Evolutionary conservation across 768 basidiomycete genomes (phyloP).

Genomic region (Tulasnella sp.): DNA sequence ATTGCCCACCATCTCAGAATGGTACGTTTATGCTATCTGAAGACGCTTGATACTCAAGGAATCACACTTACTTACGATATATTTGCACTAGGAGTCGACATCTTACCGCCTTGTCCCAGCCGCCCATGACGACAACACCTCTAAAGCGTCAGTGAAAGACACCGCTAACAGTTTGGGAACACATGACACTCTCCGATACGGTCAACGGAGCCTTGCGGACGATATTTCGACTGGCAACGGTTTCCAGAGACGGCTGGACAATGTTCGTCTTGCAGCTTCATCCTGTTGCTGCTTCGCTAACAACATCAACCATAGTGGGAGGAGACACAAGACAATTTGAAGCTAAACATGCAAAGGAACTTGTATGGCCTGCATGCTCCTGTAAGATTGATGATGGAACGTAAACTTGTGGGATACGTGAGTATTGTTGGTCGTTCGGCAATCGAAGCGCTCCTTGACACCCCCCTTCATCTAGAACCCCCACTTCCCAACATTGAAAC

Average conservation of each 20-base stretch:
- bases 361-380: constrained; percentile 85
- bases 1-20: constrained; percentile 6
- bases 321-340: constrained; percentile 82
- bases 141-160: constrained; percentile 61
- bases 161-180: constrained; percentile 74
- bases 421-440: constrained; percentile 36
- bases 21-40: neutral
- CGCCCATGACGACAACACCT: constrained; percentile 36
- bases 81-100: constrained; percentile 12
- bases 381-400: constrained; percentile 88
- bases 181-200: constrained; percentile 85
- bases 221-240: constrained; percentile 61
- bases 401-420: constrained; percentile 76
- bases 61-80: neutral
- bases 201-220: constrained; percentile 73
- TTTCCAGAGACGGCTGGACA: constrained; percentile 69
- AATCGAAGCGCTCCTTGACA: neutral
- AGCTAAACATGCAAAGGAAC: constrained; percentile 79
- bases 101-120: constrained; percentile 60
- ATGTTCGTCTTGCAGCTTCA: constrained; percentile 48
- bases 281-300: neutral
- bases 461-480: constrained; percentile 48
- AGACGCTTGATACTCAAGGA: neutral
- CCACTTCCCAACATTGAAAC: constrained; percentile 60
- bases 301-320: constrained; percentile 69